Evolutionary conservation across 495 filamentous ascomycete genomes (phyloP).

Genomic region (Penicillium paradoxum): DNA sequence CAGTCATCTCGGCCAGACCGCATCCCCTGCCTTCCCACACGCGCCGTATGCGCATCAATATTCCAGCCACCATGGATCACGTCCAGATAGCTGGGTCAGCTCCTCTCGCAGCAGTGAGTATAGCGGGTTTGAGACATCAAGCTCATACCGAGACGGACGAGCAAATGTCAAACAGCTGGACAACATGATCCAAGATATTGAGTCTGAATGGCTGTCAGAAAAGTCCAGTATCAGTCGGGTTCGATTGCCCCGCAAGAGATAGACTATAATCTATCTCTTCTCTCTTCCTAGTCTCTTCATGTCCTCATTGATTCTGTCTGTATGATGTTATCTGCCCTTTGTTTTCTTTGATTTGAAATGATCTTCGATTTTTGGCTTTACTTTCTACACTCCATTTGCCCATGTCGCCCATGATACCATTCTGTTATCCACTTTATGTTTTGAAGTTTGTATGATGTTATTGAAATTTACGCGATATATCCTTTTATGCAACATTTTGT

Average conservation of each 20-base stretch:
- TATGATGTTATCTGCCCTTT: background rate
- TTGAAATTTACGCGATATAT: background rate
- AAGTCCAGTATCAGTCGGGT: constrained; percentile 22
- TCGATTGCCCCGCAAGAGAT: constrained; percentile 10
- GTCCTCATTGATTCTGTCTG: background rate
- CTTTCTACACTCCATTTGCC: constrained; percentile 5
- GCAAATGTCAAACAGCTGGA: constrained; percentile 29
- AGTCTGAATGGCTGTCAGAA: constrained; percentile 36
- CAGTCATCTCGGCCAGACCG: constrained; percentile 16
- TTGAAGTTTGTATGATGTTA: background rate
- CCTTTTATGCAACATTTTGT: background rate
- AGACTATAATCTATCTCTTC: constrained; percentile 3
- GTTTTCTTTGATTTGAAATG: background rate
- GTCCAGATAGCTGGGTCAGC: constrained; percentile 35
- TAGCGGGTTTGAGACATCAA: constrained; percentile 16
- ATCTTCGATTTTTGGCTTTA: constrained; percentile 1
- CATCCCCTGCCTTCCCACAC: constrained; percentile 12
- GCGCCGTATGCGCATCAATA: constrained; percentile 9
- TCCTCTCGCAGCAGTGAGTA: constrained; percentile 28
- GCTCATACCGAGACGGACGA: constrained; percentile 17
- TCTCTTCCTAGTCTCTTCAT: background rate
- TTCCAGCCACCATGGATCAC: constrained; percentile 13
- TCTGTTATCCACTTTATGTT: constrained; percentile 8
- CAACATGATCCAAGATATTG: constrained; percentile 38
- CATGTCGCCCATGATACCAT: constrained; percentile 30